Percentiles rank a stretch among this genome's conserved stretches.
phyloP scores from a whole-genome alignment of 202 grass and related monocot species.

The Carex sylvatica region DNA sequence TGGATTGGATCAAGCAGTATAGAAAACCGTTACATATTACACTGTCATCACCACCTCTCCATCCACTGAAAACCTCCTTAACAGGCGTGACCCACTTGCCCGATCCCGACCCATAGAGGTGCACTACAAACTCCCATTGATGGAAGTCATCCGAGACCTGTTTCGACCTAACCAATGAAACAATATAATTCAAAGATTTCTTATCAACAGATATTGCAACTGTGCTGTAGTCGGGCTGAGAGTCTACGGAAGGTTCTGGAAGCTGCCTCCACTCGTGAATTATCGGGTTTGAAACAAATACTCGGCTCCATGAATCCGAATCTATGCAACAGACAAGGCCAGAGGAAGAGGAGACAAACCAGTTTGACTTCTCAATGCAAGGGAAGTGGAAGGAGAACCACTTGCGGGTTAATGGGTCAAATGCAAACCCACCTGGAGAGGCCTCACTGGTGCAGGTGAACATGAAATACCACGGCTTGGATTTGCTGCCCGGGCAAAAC shows the following conservation, averaged over 20 bases:
- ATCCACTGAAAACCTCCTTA: conserved; percentile 63
- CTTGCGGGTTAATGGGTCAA: conserved; percentile 68
- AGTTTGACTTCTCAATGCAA: conserved; percentile 66
- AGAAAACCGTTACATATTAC: conserved; percentile 62
- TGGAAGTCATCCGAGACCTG: conserved; percentile 61
- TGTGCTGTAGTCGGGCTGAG: conserved; percentile 63
- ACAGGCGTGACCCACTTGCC: conserved; percentile 43
- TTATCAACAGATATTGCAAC: conserved; percentile 60
- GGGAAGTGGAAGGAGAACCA: conserved; percentile 75
- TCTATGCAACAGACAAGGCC: conserved; percentile 87
- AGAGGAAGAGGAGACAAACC: conserved; percentile 60
- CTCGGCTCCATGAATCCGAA: conserved; percentile 51
- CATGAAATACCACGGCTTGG: conserved; percentile 93
- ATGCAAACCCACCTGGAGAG: conserved; percentile 53
- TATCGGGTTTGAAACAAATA: conserved; percentile 79
- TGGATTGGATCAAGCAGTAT: conserved; percentile 84
- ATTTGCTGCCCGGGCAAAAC: conserved; percentile 53
- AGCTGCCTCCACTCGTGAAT: conserved; percentile 57
- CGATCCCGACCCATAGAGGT: conserved; percentile 52
- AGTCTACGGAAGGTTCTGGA: conserved; percentile 56
- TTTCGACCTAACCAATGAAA: conserved; percentile 63
- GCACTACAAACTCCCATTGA: conserved; percentile 60
- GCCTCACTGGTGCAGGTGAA: conserved; percentile 64
- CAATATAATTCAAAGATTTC: conserved; percentile 49
- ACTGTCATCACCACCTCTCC: conserved; percentile 81